Conservation (phyloP, 805 yeast genomes). For the Lipomyces yamadae region DNA sequence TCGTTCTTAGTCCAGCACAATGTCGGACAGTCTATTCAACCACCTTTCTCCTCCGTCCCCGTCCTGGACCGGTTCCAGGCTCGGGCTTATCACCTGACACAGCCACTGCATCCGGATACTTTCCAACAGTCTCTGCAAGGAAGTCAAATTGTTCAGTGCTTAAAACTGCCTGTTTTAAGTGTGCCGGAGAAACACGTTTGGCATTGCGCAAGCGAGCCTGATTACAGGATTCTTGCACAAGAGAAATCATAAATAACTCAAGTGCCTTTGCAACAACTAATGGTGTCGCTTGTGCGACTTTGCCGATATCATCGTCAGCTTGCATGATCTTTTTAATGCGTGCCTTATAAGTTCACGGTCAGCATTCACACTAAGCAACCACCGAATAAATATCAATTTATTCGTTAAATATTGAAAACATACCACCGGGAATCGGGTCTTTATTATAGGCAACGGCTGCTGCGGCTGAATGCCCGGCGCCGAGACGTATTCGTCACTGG, state of each 20-base stretch:
- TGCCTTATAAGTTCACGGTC: conserved; percentile 52
- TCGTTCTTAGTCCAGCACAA: not conserved
- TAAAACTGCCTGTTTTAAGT: conserved; percentile 81
- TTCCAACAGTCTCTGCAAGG: conserved; percentile 72
- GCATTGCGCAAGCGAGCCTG: conserved; percentile 77
- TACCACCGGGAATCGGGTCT: conserved; percentile 52
- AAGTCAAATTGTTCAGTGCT: conserved; percentile 92
- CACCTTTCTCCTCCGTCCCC: conserved; percentile 27
- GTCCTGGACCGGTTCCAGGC: conserved; percentile 23
- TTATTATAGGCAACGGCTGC: conserved; percentile 39
- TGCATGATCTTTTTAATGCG: conserved; percentile 96
- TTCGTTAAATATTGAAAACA: conserved; percentile 19
- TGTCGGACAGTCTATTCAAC: conserved; percentile 12
- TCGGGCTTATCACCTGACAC: conserved; percentile 34
- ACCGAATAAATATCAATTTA: not conserved
- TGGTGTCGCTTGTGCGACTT: conserved; percentile 98
- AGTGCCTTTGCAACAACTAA: conserved; percentile 95
- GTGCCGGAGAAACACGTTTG: conserved; percentile 80
- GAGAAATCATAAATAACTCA: conserved; percentile 86
- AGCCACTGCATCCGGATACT: conserved; percentile 56
- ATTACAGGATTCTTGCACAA: conserved; percentile 80
- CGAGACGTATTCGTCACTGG: not conserved
- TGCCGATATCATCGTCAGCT: conserved; percentile 97
- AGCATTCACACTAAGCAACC: no score
- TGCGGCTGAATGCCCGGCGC: not conserved